Evolutionary conservation across 257 asterid genomes (phyloP).

Genomic region (Ligustrum vulgare): DNA sequence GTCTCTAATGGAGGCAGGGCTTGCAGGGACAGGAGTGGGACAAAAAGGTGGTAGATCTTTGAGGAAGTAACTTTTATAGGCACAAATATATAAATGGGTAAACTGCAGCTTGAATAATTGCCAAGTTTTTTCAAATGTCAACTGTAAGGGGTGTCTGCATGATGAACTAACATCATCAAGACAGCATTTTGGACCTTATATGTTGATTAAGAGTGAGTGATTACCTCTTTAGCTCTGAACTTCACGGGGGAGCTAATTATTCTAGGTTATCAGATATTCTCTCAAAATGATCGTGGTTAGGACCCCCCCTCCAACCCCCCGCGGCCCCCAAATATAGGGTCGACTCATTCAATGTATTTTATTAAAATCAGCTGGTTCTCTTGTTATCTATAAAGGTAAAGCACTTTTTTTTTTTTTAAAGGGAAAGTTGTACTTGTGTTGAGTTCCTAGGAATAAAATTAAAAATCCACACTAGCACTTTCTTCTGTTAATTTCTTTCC

Average conservation of each 20-base stretch:
- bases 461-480: slow-evolving; percentile 6
- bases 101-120: background rate
- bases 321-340: background rate
- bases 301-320: too few relatives aligned
- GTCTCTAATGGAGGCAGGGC: slow-evolving; percentile 63
- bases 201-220: background rate
- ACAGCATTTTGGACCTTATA: background rate
- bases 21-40: slow-evolving; percentile 84
- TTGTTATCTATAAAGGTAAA: background rate
- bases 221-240: background rate
- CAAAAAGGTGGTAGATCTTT: slow-evolving; percentile 78
- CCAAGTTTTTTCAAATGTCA: slow-evolving; percentile 1
- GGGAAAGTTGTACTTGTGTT: background rate
- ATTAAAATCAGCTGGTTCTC: slow-evolving; percentile 6
- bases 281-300: slow-evolving; percentile 8
- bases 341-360: slow-evolving; percentile 18
- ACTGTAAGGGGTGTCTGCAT: slow-evolving; percentile 5
- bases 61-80: slow-evolving; percentile 43
- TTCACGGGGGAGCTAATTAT: background rate
- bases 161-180: background rate
- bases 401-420: background rate
- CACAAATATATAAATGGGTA: slow-evolving; percentile 10
- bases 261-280: background rate
- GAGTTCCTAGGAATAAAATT: slow-evolving; percentile 23
- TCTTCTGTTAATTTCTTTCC: background rate